Conservation (phyloP, 305 asterid genomes). For the Ajuga reptans region DNA sequence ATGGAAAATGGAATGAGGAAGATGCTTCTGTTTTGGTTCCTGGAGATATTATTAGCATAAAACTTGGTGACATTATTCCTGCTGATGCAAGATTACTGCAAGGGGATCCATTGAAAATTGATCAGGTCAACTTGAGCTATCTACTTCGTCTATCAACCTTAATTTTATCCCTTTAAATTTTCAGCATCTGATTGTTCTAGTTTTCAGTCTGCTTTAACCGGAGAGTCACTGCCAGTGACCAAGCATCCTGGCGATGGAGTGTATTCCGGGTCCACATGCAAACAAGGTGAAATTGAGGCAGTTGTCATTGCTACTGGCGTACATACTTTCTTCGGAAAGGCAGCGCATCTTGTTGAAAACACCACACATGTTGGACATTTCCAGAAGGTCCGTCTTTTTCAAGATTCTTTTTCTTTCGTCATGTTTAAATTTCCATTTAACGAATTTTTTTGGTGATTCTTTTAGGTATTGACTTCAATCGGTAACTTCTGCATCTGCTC, state of each 20-base stretch:
- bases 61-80: conserved; percentile 67
- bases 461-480: conserved; percentile 34
- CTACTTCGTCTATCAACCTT: background rate
- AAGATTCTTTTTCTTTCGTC: background rate
- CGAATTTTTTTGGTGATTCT: background rate
- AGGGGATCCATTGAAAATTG: conserved; percentile 57
- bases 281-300: conserved; percentile 40
- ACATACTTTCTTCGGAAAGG: conserved; percentile 38
- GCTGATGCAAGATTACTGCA: conserved; percentile 74
- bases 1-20: conserved; percentile 50
- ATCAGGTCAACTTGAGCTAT: conserved; percentile 22
- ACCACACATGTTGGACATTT: conserved; percentile 31
- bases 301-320: conserved; percentile 39
- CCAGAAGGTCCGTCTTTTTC: conserved; percentile 22
- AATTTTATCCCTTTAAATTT: background rate
- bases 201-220: conserved; percentile 33
- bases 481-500: conserved; percentile 43
- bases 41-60: conserved; percentile 63
- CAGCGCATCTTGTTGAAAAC: conserved; percentile 38
- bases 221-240: conserved; percentile 34
- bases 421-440: background rate
- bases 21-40: conserved; percentile 69
- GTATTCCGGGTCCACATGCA: conserved; percentile 36
- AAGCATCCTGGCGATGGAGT: conserved; percentile 36
- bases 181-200: background rate